A percentile compares a stretch with the other conserved stretches of the same genome.
These are phyloP conservation scores for Paraphoma sp. DNA, from an alignment of 2,329 filamentous ascomycete genomes.

Conservation along the genomic window DNA sequence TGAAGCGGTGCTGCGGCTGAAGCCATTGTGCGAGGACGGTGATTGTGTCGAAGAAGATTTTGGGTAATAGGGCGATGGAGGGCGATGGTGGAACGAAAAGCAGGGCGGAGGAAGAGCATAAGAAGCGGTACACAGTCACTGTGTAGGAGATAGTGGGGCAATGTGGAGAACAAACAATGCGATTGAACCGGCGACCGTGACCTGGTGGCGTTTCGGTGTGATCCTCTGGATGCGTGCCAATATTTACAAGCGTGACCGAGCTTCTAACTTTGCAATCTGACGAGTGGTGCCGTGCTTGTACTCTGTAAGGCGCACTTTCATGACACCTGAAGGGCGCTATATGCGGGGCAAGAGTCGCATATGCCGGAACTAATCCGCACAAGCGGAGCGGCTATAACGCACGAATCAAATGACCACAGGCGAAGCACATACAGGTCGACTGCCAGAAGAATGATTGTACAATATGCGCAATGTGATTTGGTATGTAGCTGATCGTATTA, in stretches of 20 bases:
- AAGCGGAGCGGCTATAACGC: conserved; percentile 3
- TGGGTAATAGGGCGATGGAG: not conserved
- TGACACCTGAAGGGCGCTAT: not conserved
- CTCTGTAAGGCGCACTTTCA: conserved; percentile 5
- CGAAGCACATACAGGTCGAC: not conserved
- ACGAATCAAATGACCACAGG: not conserved
- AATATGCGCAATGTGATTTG: not conserved
- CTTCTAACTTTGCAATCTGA: too few relatives aligned
- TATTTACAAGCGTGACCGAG: too few relatives aligned
- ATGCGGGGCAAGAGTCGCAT: conserved; percentile 7
- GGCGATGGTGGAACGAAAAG: conserved; percentile 2
- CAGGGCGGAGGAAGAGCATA: conserved; percentile 13
- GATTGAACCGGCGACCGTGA: too few relatives aligned
- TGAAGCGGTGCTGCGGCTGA: conserved; percentile 29
- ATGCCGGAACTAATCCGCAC: conserved; percentile 17
- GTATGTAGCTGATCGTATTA: not conserved
- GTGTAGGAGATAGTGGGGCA: not conserved
- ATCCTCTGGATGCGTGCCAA: too few relatives aligned
- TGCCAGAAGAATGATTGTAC: not conserved
- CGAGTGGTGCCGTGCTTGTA: not conserved
- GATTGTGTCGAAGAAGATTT: not conserved
- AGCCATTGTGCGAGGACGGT: conserved; percentile 26
- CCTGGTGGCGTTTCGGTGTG: too few relatives aligned
- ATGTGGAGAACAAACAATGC: not conserved
- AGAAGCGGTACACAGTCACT: not conserved